phyloP scores from a whole-genome alignment of 108 stramenopile species.

The Discostella pseudostelligera region DNA sequence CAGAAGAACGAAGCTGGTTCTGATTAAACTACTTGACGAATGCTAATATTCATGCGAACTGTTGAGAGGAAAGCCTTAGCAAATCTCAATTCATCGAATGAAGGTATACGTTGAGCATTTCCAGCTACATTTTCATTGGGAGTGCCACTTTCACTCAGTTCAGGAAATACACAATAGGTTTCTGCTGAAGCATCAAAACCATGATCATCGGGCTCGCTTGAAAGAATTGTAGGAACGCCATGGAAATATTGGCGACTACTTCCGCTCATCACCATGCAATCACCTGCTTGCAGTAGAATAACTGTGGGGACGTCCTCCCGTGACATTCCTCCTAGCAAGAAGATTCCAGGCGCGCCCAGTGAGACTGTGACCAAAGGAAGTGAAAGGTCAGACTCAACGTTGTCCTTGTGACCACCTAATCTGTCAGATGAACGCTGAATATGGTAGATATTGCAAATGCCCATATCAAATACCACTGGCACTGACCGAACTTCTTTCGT shows the following conservation, averaged over 20 bases:
- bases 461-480: conserved; percentile 32
- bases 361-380: conserved; percentile 48
- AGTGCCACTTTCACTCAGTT: conserved; percentile 19
- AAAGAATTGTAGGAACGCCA: conserved; percentile 46
- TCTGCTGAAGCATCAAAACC: not conserved
- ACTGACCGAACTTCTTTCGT: not conserved
- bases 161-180: conserved; percentile 21
- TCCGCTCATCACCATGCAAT: conserved; percentile 45
- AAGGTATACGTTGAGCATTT: conserved; percentile 7
- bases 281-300: conserved; percentile 43
- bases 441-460: conserved; percentile 48
- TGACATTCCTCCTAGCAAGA: conserved; percentile 39
- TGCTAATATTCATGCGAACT: conserved; percentile 47
- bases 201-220: conserved; percentile 7
- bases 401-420: conserved; percentile 43
- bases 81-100: conserved; percentile 33
- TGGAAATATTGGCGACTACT: conserved; percentile 42
- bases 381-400: conserved; percentile 45
- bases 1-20: no score
- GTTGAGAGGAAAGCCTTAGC: conserved; percentile 40
- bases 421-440: conserved; percentile 41
- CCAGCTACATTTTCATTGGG: conserved; percentile 2
- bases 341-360: conserved; percentile 45
- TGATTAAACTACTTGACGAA: conserved; percentile 39
- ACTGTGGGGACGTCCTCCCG: conserved; percentile 26